Evolutionary conservation across 2,329 filamentous ascomycete species (phyloP).

Genomic region (Ophiostoma quercus): DNA sequence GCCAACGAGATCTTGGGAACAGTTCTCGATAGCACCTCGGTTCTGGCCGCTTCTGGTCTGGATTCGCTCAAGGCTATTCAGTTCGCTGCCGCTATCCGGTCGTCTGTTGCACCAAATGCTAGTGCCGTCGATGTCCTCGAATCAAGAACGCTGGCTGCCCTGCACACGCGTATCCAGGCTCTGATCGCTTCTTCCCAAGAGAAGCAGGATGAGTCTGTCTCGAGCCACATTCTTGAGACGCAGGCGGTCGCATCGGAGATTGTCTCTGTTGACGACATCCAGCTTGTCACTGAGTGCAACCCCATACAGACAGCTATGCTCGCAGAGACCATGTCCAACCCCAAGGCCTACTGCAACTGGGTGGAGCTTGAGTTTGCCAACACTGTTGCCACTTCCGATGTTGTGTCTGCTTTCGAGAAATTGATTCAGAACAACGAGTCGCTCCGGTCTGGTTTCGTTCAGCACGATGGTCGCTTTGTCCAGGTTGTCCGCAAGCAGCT

Average conservation of each 20-base stretch:
- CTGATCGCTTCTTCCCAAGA: not conserved
- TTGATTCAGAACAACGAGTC: slow-evolving; percentile 57
- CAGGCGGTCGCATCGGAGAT: not conserved
- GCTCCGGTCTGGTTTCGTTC: slow-evolving; percentile 67
- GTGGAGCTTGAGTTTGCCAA: slow-evolving; percentile 57
- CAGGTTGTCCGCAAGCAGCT: slow-evolving; percentile 60
- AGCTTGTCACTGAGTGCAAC: slow-evolving; percentile 51
- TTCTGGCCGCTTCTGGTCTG: slow-evolving; percentile 35
- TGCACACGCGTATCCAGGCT: slow-evolving; percentile 27
- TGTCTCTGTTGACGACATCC: slow-evolving; percentile 11
- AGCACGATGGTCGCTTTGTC: slow-evolving; percentile 49
- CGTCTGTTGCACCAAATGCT: slow-evolving; percentile 46
- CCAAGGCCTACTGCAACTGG: slow-evolving; percentile 70
- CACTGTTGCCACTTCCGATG: slow-evolving; percentile 15
- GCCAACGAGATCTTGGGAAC: slow-evolving; percentile 31
- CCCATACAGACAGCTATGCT: slow-evolving; percentile 76
- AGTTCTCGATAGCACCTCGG: slow-evolving; percentile 30
- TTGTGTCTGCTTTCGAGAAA: slow-evolving; percentile 46
- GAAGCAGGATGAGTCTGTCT: not conserved
- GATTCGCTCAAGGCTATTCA: slow-evolving; percentile 42
- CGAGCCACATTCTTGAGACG: not conserved
- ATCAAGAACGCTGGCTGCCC: slow-evolving; percentile 40
- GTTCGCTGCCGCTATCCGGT: slow-evolving; percentile 59
- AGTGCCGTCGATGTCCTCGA: slow-evolving; percentile 59
- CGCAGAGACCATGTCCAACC: slow-evolving; percentile 59